These are phyloP conservation scores for Geranium rotundifolium DNA, from an alignment of 345 rosid species.

Conservation along the genomic window DNA sequence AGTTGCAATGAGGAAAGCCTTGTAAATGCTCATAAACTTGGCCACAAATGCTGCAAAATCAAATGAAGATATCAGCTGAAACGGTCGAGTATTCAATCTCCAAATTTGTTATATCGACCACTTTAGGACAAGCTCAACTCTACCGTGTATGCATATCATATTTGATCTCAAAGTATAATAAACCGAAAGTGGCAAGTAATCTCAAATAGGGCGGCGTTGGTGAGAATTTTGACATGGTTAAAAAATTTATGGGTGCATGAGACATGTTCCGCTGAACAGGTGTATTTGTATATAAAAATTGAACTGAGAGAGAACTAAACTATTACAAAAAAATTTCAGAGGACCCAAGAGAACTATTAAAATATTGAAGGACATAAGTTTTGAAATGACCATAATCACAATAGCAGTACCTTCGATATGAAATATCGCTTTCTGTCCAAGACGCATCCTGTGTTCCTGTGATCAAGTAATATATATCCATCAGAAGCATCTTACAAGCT, in stretches of 20 bases:
- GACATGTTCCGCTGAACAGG: not conserved
- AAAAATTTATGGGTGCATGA: not conserved
- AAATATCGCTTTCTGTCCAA: constrained; percentile 87
- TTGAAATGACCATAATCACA: not conserved
- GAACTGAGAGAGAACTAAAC: not conserved
- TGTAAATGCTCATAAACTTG: constrained; percentile 91
- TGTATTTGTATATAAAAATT: not conserved
- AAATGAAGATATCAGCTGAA: not conserved
- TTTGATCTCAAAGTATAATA: not conserved
- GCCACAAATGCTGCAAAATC: constrained; percentile 65
- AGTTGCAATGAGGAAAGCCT: constrained; percentile 68
- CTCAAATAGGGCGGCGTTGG: not conserved
- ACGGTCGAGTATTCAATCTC: not conserved
- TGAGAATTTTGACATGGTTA: not conserved
- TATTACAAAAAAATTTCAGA: too few species aligned
- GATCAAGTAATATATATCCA: constrained; percentile 7
- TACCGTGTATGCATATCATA: not conserved
- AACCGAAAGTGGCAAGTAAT: not conserved
- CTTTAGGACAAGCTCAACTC: not conserved
- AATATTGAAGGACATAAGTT: not conserved
- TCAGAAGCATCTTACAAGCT: not conserved
- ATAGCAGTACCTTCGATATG: constrained; percentile 66
- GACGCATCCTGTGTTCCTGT: constrained; percentile 84
- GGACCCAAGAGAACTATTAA: not conserved
- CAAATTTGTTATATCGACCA: not conserved